Percentiles rank a stretch among this genome's conserved stretches.
Evolutionary conservation across 805 yeast species (phyloP).

Genomic region (Starmerella floricola): DNA sequence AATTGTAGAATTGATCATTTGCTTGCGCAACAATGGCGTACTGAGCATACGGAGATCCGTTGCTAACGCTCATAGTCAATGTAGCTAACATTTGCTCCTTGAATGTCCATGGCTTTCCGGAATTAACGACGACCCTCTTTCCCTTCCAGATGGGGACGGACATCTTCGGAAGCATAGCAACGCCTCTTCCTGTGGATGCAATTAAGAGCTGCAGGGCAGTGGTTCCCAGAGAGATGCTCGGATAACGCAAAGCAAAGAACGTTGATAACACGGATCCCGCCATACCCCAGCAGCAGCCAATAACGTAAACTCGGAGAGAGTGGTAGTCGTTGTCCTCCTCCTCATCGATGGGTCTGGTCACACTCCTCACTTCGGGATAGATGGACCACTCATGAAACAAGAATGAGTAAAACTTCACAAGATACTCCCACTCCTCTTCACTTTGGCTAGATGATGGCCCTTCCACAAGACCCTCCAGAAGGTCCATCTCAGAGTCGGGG

Average conservation of each 20-base stretch:
- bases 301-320: constrained; percentile 40
- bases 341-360: constrained; percentile 42
- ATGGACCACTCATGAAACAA: constrained; percentile 38
- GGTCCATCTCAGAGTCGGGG: constrained; percentile 31
- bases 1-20: constrained; percentile 27
- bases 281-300: constrained; percentile 40
- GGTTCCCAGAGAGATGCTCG: constrained; percentile 39
- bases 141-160: constrained; percentile 6
- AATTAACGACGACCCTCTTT: constrained; percentile 33
- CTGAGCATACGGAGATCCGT: constrained; percentile 20
- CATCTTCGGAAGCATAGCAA: constrained; percentile 22
- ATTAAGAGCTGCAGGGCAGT: constrained; percentile 48
- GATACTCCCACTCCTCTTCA: constrained; percentile 20
- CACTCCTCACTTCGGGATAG: constrained; percentile 51
- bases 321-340: constrained; percentile 34
- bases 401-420: constrained; percentile 33
- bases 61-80: constrained; percentile 22
- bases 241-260: constrained; percentile 48
- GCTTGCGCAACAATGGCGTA: constrained; percentile 27
- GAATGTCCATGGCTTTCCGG: constrained; percentile 44
- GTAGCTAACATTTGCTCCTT: constrained; percentile 60
- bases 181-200: constrained; percentile 43
- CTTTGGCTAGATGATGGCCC: constrained; percentile 10
- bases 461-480: constrained; percentile 26
- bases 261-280: constrained; percentile 46